Conservation (phyloP, 2,329 filamentous ascomycete genomes). For the Fusarium neocosmosporiellum region DNA sequence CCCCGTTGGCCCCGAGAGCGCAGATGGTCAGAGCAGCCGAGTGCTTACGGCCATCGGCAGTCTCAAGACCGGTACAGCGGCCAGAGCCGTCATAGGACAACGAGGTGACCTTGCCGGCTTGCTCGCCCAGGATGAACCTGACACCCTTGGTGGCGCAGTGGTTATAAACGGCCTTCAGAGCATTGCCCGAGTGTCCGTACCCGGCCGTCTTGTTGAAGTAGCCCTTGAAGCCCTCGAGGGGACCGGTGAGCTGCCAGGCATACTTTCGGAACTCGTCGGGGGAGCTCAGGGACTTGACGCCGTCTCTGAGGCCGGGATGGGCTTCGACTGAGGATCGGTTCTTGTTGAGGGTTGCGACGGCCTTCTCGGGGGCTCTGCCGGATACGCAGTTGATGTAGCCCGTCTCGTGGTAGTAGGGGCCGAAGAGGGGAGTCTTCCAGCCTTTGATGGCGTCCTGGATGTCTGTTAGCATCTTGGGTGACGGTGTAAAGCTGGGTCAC, state of each 20-base stretch:
- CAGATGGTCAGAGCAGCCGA: neutral
- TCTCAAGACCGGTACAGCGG: constrained; percentile 1
- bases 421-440: constrained; percentile 21
- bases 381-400: constrained; percentile 19
- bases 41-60: constrained; percentile 7
- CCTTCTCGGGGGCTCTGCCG: constrained; percentile 11
- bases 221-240: constrained; percentile 7
- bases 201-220: constrained; percentile 12
- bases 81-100: neutral
- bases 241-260: constrained; percentile 10
- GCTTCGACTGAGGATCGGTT: neutral
- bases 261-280: constrained; percentile 9
- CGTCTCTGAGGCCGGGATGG: constrained; percentile 6
- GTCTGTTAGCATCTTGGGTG: neutral
- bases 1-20: constrained; percentile 4
- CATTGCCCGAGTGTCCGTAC: constrained; percentile 4
- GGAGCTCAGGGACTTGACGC: neutral
- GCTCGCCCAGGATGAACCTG: constrained; percentile 12
- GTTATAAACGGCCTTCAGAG: constrained; percentile 1
- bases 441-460: constrained; percentile 11
- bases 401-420: constrained; percentile 18
- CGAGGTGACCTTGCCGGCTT: constrained; percentile 5
- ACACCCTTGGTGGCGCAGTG: constrained; percentile 6
- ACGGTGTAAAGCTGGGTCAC: neutral
- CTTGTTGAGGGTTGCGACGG: constrained; percentile 5